phyloP scores from a whole-genome alignment of 305 asterid genomes.

The Fraxinus dipetala region DNA sequence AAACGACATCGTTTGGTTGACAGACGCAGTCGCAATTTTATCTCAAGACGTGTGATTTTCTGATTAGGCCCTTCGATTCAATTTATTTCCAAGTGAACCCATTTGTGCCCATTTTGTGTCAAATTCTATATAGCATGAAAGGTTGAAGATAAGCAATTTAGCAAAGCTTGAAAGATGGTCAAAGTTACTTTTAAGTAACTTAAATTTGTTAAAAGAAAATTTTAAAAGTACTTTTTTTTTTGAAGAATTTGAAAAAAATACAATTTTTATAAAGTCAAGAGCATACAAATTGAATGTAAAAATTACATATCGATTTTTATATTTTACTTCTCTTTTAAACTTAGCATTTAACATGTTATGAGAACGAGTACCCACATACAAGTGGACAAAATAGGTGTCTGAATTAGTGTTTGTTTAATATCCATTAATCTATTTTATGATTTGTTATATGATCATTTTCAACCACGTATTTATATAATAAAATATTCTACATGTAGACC shows the following conservation, averaged over 20 bases:
- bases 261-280: neutral
- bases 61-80: neutral
- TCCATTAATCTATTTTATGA: too few relatives aligned
- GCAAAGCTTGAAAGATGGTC: neutral
- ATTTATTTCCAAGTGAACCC: neutral
- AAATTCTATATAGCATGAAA: neutral
- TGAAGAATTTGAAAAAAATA: too few relatives aligned
- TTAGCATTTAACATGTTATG: neutral
- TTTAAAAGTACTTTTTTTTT: neutral
- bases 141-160: neutral
- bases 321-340: neutral
- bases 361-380: too few relatives aligned
- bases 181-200: neutral
- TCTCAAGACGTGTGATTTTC: neutral
- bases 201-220: neutral
- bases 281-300: too few relatives aligned
- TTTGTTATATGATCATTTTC: too few relatives aligned
- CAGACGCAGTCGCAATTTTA: neutral
- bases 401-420: too few relatives aligned
- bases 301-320: too few relatives aligned
- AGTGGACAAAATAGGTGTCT: neutral
- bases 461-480: too few relatives aligned
- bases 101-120: neutral
- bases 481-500: too few relatives aligned
- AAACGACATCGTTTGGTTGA: slow-evolving; percentile 8